Percentiles rank a stretch among this genome's conserved stretches.
Evolutionary conservation across 2,329 filamentous ascomycete genomes (phyloP).

Genomic region (Pseudogymnoascus sp.): DNA sequence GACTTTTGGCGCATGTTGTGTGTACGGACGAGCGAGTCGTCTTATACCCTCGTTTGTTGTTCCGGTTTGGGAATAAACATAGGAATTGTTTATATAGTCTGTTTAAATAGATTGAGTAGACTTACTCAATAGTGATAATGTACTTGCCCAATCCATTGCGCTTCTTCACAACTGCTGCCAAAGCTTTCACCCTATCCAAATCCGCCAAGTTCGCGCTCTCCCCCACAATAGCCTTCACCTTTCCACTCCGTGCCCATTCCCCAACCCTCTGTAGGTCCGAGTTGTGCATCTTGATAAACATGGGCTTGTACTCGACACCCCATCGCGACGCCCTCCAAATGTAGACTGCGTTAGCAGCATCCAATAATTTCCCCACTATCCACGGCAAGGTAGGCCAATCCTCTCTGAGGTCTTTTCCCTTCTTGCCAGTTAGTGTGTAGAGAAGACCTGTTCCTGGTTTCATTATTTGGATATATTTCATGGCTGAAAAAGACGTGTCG

Average conservation of each 20-base stretch:
- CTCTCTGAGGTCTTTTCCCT: background rate
- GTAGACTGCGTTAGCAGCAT: background rate
- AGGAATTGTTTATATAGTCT: background rate
- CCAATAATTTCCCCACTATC: background rate
- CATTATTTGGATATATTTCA: conserved; percentile 32
- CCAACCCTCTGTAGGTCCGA: background rate
- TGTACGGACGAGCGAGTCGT: background rate
- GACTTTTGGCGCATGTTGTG: background rate
- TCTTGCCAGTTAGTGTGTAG: background rate
- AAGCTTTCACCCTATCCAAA: background rate
- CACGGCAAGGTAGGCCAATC: background rate
- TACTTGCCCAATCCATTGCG: background rate
- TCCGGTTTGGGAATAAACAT: background rate
- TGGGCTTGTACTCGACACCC: background rate
- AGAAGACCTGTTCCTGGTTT: conserved; percentile 15
- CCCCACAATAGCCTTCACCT: background rate
- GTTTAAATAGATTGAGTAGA: background rate
- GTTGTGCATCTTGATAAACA: background rate
- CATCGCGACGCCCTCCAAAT: background rate
- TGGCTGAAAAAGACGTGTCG: conserved; percentile 33
- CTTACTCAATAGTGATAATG: background rate
- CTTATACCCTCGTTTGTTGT: background rate
- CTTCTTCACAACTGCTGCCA: background rate
- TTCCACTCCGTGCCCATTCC: background rate
- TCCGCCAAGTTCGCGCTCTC: background rate